phyloP scores from a whole-genome alignment of 2,329 filamentous ascomycete genomes.

The Clonostachys rosea region DNA sequence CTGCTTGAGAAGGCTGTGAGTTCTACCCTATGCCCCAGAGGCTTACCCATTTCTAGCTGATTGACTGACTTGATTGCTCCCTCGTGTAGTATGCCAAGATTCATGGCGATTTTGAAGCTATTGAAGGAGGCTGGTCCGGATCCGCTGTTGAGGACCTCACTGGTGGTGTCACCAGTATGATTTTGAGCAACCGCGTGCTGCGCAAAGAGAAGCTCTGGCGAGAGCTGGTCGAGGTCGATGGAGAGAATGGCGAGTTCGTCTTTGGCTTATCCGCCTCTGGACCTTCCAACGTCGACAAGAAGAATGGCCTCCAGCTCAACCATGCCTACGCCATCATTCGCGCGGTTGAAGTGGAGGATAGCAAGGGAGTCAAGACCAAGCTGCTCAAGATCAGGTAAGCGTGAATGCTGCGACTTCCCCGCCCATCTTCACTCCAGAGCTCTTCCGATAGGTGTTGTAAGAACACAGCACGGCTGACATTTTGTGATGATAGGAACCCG shows the following conservation, averaged over 20 bases:
- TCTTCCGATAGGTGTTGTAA: too few species aligned
- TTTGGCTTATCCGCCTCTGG: conserved; percentile 36
- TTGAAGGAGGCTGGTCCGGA: conserved; percentile 62
- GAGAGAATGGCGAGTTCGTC: conserved; percentile 54
- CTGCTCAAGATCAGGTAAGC: conserved; percentile 38
- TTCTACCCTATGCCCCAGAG: neutral
- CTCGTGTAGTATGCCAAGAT: conserved; percentile 56
- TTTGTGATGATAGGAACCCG: conserved; percentile 49
- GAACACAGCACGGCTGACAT: too few species aligned
- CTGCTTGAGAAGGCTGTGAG: conserved; percentile 62
- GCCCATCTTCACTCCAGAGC: too few species aligned
- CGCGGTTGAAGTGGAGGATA: conserved; percentile 36
- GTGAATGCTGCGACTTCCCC: neutral
- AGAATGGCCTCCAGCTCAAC: conserved; percentile 33
- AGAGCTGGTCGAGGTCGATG: conserved; percentile 56
- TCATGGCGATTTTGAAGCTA: conserved; percentile 66
- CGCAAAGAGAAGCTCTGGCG: conserved; percentile 68
- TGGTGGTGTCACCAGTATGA: conserved; percentile 51
- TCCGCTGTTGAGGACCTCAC: conserved; percentile 43
- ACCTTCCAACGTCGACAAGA: conserved; percentile 11
- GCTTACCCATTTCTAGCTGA: too few species aligned
- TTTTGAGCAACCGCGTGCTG: conserved; percentile 53
- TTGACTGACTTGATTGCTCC: neutral
- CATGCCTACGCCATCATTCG: conserved; percentile 49
- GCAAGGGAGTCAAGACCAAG: conserved; percentile 29